Evolutionary conservation across 768 basidiomycete species (phyloP).

Genomic region (Clathrus columnatus): DNA sequence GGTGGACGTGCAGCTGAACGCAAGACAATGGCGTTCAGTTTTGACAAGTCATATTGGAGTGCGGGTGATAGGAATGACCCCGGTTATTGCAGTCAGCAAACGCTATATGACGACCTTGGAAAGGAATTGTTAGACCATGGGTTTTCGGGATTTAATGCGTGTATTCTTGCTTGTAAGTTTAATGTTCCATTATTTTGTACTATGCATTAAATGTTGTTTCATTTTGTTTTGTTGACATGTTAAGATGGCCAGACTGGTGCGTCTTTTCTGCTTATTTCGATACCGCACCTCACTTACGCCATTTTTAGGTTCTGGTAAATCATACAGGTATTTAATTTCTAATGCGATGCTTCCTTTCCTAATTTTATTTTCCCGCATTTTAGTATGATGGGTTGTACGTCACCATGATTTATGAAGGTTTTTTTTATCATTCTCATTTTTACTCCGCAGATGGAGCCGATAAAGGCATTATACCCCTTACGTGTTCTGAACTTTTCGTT

Average conservation of each 20-base stretch:
- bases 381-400: slow-evolving; percentile 95
- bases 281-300: neutral
- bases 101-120: slow-evolving; percentile 88
- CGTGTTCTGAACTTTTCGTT: slow-evolving; percentile 85
- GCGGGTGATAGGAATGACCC: slow-evolving; percentile 86
- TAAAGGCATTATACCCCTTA: slow-evolving; percentile 96
- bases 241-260: slow-evolving; percentile 82
- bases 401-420: slow-evolving; percentile 4
- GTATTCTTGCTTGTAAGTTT: slow-evolving; percentile 94
- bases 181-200: neutral
- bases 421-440: neutral
- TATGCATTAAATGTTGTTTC: slow-evolving; percentile 1
- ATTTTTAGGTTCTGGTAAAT: slow-evolving; percentile 74
- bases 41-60: slow-evolving; percentile 98
- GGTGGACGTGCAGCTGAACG: slow-evolving; percentile 81
- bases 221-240: neutral
- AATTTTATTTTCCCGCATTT: neutral
- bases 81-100: slow-evolving; percentile 88
- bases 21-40: slow-evolving; percentile 84
- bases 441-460: slow-evolving; percentile 73
- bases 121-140: slow-evolving; percentile 92
- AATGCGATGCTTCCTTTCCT: slow-evolving; percentile 4
- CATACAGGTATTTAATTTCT: slow-evolving; percentile 62
- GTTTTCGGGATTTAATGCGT: slow-evolving; percentile 95
- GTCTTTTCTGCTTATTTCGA: slow-evolving; percentile 18